Percentiles rank a stretch among this genome's conserved stretches.
Evolutionary conservation across 78 protist genomes (phyloP).

Genomic region (Protostelium mycophagum): DNA sequence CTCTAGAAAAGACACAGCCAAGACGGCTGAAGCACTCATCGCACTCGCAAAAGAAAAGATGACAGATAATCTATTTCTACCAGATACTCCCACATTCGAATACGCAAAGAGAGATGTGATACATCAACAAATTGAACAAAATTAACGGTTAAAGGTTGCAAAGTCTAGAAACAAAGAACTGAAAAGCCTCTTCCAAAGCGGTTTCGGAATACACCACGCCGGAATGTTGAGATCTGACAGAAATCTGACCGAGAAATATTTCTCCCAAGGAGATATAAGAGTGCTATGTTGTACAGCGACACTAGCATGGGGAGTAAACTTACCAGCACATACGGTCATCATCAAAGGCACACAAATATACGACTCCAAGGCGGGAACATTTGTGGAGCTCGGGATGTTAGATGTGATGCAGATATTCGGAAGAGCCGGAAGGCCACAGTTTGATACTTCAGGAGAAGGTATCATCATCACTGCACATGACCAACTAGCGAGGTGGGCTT

Average conservation of each 20-base stretch:
- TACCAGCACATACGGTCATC: conserved; percentile 99
- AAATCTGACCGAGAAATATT: conserved; percentile 89
- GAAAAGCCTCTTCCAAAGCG: conserved; percentile 89
- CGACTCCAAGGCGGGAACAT: conserved; percentile 88
- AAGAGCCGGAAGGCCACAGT: conserved; percentile 99
- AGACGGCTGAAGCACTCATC: conserved; percentile 74
- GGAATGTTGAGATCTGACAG: conserved; percentile 90
- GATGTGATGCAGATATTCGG: conserved; percentile 99
- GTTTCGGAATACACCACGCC: conserved; percentile 98
- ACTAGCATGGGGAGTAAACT: conserved; percentile 99
- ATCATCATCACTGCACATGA: conserved; percentile 87
- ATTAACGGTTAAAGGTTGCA: too few relatives aligned
- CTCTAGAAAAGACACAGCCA: conserved; percentile 95
- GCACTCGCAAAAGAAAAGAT: conserved; percentile 42
- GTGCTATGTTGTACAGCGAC: conserved; percentile 98
- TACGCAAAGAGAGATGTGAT: neutral
- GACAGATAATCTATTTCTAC: conserved; percentile 4
- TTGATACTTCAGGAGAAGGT: conserved; percentile 95
- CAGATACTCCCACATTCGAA: neutral
- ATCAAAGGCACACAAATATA: conserved; percentile 98
- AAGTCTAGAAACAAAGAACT: conserved; percentile 38
- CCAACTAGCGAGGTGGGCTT: conserved; percentile 75
- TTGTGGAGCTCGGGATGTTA: conserved; percentile 86
- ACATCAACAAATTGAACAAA: too few relatives aligned
- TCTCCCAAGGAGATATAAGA: conserved; percentile 83